phyloP scores from a whole-genome alignment of 148 eudicot genomes.

The Cornus florida region DNA sequence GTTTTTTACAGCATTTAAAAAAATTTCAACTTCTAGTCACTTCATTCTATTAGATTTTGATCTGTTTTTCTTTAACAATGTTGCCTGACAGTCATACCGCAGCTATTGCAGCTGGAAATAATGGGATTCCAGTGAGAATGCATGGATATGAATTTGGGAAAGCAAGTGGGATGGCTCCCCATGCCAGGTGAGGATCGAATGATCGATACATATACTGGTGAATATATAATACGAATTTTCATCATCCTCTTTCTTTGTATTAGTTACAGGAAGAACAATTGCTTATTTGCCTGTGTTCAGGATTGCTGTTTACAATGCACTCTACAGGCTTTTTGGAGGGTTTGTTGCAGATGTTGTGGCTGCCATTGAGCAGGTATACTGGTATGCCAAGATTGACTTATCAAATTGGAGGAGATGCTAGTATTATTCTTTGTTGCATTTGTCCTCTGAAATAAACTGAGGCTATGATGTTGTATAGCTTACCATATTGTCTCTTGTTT shows the following conservation, averaged over 20 bases:
- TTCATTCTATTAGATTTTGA: background rate
- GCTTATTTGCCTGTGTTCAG: slow-evolving; percentile 39
- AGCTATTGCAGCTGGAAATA: slow-evolving; percentile 98
- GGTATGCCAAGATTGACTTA: background rate
- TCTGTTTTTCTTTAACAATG: slow-evolving; percentile 1
- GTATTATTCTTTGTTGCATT: background rate
- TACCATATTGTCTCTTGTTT: background rate
- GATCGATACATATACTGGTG: slow-evolving; percentile 6
- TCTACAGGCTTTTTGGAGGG: slow-evolving; percentile 95
- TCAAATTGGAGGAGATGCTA: background rate
- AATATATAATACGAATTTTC: background rate
- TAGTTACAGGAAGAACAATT: slow-evolving; percentile 1
- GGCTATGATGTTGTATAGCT: background rate
- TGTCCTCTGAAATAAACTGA: background rate
- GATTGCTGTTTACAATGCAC: slow-evolving; percentile 95
- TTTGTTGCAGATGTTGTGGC: slow-evolving; percentile 96
- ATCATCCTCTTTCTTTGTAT: background rate
- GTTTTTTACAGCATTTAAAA: background rate
- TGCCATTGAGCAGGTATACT: slow-evolving; percentile 85
- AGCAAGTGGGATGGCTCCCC: slow-evolving; percentile 99
- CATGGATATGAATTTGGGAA: slow-evolving; percentile 90
- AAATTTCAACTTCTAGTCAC: background rate
- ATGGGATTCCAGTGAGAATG: slow-evolving; percentile 89
- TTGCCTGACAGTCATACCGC: slow-evolving; percentile 77
- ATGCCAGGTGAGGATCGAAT: slow-evolving; percentile 79